Conservation (phyloP, 2,329 filamentous ascomycete species). For the Calonectria montana region DNA sequence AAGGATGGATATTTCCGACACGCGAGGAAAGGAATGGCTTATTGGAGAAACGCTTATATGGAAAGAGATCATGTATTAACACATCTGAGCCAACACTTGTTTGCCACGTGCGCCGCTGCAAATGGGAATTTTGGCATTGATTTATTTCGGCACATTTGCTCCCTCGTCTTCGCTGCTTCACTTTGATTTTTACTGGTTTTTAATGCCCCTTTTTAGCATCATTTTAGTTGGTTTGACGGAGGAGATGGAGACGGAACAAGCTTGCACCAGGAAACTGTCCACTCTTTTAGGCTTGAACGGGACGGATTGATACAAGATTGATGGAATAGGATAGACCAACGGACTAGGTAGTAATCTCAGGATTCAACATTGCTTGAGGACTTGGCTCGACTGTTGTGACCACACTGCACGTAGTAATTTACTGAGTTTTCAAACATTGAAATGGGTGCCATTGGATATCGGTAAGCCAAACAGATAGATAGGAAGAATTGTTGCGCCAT, state of each 20-base stretch:
- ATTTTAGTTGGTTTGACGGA: neutral
- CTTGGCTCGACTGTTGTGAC: neutral
- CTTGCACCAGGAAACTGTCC: neutral
- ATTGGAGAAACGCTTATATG: constrained; percentile 34
- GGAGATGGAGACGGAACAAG: neutral
- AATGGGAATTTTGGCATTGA: constrained; percentile 19
- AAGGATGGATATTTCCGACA: constrained; percentile 32
- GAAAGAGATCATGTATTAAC: constrained; percentile 40
- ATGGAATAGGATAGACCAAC: neutral
- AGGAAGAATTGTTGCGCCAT: no score
- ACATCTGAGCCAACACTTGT: constrained; percentile 21
- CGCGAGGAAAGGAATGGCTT: constrained; percentile 20
- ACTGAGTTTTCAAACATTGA: neutral
- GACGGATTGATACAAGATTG: neutral
- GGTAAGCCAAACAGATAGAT: no score
- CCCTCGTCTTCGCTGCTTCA: neutral
- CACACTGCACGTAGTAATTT: no score
- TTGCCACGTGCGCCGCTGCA: constrained; percentile 22
- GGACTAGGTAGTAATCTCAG: neutral
- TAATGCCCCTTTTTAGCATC: neutral
- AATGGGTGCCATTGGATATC: neutral
- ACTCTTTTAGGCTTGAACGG: neutral
- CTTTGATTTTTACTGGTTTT: neutral
- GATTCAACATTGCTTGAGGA: neutral
- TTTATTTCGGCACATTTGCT: neutral